Base-by-base conservation (phyloP, 176 grass and related monocot species). In the Eleusine indica region DNA sequence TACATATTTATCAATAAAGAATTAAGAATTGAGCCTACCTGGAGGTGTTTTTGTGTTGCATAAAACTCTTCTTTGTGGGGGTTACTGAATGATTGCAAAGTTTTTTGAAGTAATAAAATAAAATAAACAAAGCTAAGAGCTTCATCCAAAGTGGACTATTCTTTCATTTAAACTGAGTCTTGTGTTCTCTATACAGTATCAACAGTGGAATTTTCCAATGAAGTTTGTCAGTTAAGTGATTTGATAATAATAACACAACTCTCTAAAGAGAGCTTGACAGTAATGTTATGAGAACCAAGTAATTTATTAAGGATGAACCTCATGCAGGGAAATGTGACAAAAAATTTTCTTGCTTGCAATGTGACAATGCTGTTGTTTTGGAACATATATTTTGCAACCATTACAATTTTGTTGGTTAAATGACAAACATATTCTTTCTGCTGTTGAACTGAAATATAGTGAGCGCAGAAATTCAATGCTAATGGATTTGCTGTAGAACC, bases 401-500 rank as follows among this genome's bases (percentile, higher is more conserved):
- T 61, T 65, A 21, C 21, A 70, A 76, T 47, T 65, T 68, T 3
- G 16, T 28, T 62, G 7, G 56, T 76, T 53, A 54, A 66, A 87
- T 71, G 3, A 32, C 4, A 32, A 51, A 44, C 14, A 53, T 53
- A 53, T 53, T 53, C 14, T 53, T 53, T 53, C 51, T 17, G 51
- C 15, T 17, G 51, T 53, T 52, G 13, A 52, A 3, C 16, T 17
- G 5, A 53, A 51, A 53, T 53, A 58, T 3, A 67, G n/a, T 73
- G 70, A 17, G 2, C 32, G 21, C 52, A 44, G 44, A 74, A 61
- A 46, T 47, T 68, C 51, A 43, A 19, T 42, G 51, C 41, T 70
- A 90, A 86, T 19, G 49, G 29, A 81, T 40, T 42, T 86, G 66
- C 81, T 83, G 71, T 83, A 98, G 96, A 91, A 98, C 78, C 78